Evolutionary conservation across 2,329 filamentous ascomycete genomes (phyloP).

Genomic region (Cylindrodendrum hubeiense): DNA sequence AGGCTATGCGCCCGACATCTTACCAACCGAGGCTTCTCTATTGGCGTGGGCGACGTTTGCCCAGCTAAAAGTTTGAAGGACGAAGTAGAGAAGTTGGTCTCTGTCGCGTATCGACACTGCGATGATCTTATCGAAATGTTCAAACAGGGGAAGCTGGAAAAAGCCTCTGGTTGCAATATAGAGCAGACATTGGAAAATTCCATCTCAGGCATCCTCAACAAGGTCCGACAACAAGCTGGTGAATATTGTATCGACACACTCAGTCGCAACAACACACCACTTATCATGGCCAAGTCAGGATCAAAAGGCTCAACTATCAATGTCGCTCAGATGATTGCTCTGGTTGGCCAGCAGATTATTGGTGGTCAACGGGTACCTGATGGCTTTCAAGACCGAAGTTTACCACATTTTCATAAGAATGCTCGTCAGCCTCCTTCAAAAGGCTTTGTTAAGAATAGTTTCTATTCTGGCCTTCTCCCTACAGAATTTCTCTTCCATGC

Average conservation of each 20-base stretch:
- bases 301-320: conserved; percentile 98
- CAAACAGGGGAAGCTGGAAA: conserved; percentile 83
- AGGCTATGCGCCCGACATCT: conserved; percentile 91
- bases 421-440: conserved; percentile 93
- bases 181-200: conserved; percentile 92
- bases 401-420: conserved; percentile 96
- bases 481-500: conserved; percentile 98
- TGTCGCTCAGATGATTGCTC: conserved; percentile 98
- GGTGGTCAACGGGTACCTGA: conserved; percentile 91
- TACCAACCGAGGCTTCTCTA: conserved; percentile 93
- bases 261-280: conserved; percentile 90
- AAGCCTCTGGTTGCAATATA: conserved; percentile 89
- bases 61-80: conserved; percentile 78
- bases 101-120: conserved; percentile 82
- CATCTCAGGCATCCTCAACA: conserved; percentile 91
- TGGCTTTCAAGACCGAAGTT: conserved; percentile 93
- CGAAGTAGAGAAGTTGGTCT: conserved; percentile 82
- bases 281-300: conserved; percentile 97
- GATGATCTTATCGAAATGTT: conserved; percentile 86
- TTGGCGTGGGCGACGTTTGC: conserved; percentile 95
- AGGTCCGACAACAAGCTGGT: conserved; percentile 91
- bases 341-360: conserved; percentile 98
- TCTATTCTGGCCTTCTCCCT: conserved; percentile 91
- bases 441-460: conserved; percentile 97
- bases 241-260: conserved; percentile 90